Base-by-base conservation (phyloP, 139 green algal species). In the Chlamydomonas sp. region DNA sequence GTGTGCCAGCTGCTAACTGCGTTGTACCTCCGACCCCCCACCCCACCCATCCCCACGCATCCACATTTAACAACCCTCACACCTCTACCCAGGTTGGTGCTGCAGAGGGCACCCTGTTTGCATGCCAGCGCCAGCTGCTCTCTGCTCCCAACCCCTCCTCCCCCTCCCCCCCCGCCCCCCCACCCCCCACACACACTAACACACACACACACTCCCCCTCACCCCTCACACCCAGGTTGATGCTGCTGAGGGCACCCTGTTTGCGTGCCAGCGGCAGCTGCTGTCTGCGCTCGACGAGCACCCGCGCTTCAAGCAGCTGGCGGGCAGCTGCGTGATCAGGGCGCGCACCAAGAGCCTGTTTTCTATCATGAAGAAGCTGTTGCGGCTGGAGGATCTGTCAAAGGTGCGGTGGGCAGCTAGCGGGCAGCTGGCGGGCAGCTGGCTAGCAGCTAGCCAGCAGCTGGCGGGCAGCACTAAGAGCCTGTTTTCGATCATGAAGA, bases 291-390 rank as follows among this genome's bases (percentile, higher is more conserved):
- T 94, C 58, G 64, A 65, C n/a, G 48, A 48, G 3, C 60, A 95
- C 67, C 49, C 72, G 13, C 59, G 65, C 2, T 86, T 96, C 47
- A 70, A 65, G 0, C 6, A 58, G 35, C 79, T 92, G 26, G 84
- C 82, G 24, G 62, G 39, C 5, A 80, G 75, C 20, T 81, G 75
- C 30, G 69, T 79, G 72, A 72, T 77, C 48, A 24, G 47, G 28
- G 30, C 75, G 1, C 89, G 92, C 58, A 86, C 84, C 35, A 98
- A 98, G 79, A 90, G 76, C 62, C 77, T 94, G 37, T 95, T 89
- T 80, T 90, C 77, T 79, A 90, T 91, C 8, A 95, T 98, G 85
- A 88, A 89, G 73, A 98, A 98, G 84, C 73, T 98, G 65, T 78
- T 98, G 75, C 73, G 84, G 1, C 73, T 95, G 74, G 82, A 79